Conservation (phyloP, 1,284 basidiomycete genomes). For the Apiotrichum porosum region DNA sequence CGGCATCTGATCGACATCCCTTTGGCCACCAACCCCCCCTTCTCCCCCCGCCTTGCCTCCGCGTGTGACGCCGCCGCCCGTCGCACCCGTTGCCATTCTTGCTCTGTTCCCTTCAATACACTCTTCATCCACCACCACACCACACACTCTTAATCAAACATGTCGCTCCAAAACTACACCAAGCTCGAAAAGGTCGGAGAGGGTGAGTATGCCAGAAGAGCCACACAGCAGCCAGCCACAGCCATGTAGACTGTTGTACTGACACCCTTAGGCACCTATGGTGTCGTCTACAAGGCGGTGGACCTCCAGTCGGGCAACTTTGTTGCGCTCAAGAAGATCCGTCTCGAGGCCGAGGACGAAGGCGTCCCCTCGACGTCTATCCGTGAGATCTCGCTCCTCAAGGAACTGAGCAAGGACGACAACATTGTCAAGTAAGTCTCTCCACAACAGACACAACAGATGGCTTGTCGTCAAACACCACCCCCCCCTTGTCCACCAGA, state of each 20-base stretch:
- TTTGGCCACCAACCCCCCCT: no score
- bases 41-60: no score
- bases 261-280: conserved; percentile 80
- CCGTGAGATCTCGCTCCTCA: conserved; percentile 91
- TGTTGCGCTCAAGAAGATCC: conserved; percentile 96
- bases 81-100: no score
- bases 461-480: no score
- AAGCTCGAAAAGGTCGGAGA: conserved; percentile 79
- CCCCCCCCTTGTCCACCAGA: neutral
- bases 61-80: no score
- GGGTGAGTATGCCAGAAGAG: conserved; percentile 46
- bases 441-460: neutral
- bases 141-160: no score
- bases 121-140: no score
- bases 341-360: conserved; percentile 89
- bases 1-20: no score
- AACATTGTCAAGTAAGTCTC: conserved; percentile 70
- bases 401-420: conserved; percentile 85
- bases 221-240: no score
- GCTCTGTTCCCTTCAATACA: no score
- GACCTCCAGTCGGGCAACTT: conserved; percentile 70
- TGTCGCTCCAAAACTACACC: conserved; percentile 51
- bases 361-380: conserved; percentile 97
- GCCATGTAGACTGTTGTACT: no score
- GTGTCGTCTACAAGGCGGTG: conserved; percentile 92